Evolutionary conservation across 371 early-diverging fungal genomes (phyloP).

Genomic region (Dichotomocladium elegans): DNA sequence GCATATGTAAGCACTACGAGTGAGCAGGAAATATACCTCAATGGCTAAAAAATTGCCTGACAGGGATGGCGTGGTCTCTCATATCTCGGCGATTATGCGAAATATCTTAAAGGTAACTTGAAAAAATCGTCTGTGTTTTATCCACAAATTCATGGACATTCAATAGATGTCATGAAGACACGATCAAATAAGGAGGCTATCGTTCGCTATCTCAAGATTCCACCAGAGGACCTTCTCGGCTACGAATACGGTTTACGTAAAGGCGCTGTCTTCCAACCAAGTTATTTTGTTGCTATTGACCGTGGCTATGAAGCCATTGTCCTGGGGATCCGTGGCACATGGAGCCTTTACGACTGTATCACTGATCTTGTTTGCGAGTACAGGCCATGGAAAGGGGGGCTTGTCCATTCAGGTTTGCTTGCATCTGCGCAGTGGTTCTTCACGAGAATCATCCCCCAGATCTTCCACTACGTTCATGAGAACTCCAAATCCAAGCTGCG

Average conservation of each 20-base stretch:
- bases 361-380: conserved; percentile 87
- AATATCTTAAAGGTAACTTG: conserved; percentile 25
- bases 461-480: conserved; percentile 41
- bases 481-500: conserved; percentile 13
- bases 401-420: conserved; percentile 80
- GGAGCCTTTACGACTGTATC: conserved; percentile 76
- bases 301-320: conserved; percentile 62
- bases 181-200: conserved; percentile 68
- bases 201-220: conserved; percentile 60
- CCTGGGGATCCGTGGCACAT: conserved; percentile 76
- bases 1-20: conserved; percentile 32
- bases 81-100: conserved; percentile 36
- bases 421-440: conserved; percentile 80
- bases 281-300: conserved; percentile 73
- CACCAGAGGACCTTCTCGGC: conserved; percentile 66
- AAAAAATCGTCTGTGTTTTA: neutral
- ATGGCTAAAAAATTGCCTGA: neutral
- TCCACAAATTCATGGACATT: neutral
- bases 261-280: conserved; percentile 68
- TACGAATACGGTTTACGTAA: conserved; percentile 69
- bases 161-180: conserved; percentile 62
- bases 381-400: conserved; percentile 77
- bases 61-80: conserved; percentile 41
- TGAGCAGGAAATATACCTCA: neutral
- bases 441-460: conserved; percentile 62